Percentiles rank a stretch among this genome's conserved stretches.
These are phyloP conservation scores for Colletotrichum orbiculare DNA, from an alignment of 2,329 filamentous ascomycete genomes.

Conservation along the genomic window DNA sequence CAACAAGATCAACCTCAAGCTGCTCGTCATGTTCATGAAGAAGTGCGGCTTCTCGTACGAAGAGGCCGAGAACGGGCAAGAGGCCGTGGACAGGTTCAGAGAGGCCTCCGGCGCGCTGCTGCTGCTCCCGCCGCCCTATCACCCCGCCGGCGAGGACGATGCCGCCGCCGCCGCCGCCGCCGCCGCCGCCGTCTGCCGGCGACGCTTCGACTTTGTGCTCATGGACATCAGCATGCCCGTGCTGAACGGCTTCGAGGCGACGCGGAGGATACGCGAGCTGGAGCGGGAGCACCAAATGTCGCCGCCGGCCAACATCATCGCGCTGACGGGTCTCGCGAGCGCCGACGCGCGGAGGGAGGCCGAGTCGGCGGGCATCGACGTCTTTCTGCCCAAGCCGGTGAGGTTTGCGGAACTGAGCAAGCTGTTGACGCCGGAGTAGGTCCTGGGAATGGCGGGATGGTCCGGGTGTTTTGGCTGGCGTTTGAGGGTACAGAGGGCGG, in stretches of 20 bases:
- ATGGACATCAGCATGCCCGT: constrained; percentile 68
- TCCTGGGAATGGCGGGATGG: no score
- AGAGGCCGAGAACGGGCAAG: constrained; percentile 58
- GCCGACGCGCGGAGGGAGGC: constrained; percentile 61
- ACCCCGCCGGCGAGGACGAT: background rate
- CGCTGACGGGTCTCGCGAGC: constrained; percentile 63
- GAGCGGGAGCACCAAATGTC: constrained; percentile 54
- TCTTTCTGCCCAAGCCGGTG: constrained; percentile 64
- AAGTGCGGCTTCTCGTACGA: constrained; percentile 54
- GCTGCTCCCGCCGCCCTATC: no score
- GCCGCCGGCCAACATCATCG: constrained; percentile 58
- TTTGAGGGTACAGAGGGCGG: no score
- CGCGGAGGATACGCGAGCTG: constrained; percentile 58
- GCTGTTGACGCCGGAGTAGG: constrained; percentile 40
- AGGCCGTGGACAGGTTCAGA: constrained; percentile 58
- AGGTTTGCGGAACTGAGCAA: constrained; percentile 54
- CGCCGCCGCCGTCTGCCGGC: constrained; percentile 16
- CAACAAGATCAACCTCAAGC: constrained; percentile 55
- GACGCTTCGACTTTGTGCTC: constrained; percentile 48
- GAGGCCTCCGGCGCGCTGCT: constrained; percentile 36
- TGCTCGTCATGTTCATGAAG: constrained; percentile 54
- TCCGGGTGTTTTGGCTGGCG: no score
- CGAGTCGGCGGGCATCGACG: constrained; percentile 58
- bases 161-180: background rate
- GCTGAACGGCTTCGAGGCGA: constrained; percentile 62